Percentiles rank a stretch among this genome's conserved stretches.
These are phyloP conservation scores for Amorphotheca resinae DNA, from an alignment of 495 filamentous ascomycete species.

Conservation along the genomic window DNA sequence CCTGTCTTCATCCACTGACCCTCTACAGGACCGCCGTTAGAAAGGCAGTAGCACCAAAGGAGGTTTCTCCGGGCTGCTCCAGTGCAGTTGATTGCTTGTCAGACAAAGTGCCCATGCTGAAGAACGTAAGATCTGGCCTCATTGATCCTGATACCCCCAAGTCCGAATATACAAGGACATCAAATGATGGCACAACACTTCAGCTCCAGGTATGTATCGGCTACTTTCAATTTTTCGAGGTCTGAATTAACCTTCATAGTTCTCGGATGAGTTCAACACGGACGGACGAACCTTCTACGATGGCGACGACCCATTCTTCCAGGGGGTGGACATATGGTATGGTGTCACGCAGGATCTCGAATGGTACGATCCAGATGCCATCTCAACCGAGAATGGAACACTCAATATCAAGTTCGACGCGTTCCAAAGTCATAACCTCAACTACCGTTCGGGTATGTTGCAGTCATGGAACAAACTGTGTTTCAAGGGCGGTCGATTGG, in stretches of 20 bases:
- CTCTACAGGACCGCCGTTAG: slow-evolving; percentile 9
- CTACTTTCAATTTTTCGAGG: not conserved
- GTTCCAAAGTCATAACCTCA: slow-evolving; percentile 54
- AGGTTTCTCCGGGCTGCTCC: slow-evolving; percentile 6
- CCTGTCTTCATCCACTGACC: not conserved
- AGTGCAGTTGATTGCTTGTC: slow-evolving; percentile 46
- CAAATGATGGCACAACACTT: slow-evolving; percentile 45
- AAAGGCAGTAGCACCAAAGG: not conserved
- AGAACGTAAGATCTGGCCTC: slow-evolving; percentile 45
- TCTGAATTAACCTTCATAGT: slow-evolving; percentile 29
- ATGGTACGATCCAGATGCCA: slow-evolving; percentile 76
- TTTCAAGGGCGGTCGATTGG: slow-evolving; percentile 64
- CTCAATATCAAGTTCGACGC: slow-evolving; percentile 56
- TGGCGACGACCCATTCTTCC: slow-evolving; percentile 60
- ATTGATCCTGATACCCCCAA: slow-evolving; percentile 64
- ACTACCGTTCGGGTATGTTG: slow-evolving; percentile 71
- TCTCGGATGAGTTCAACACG: slow-evolving; percentile 69
- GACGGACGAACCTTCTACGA: slow-evolving; percentile 62
- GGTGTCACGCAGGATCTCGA: slow-evolving; percentile 66
- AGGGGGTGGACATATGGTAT: slow-evolving; percentile 68
- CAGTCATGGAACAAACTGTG: slow-evolving; percentile 75
- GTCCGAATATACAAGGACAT: slow-evolving; percentile 42
- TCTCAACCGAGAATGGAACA: slow-evolving; percentile 53
- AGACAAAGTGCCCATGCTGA: slow-evolving; percentile 41
- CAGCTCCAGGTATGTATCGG: slow-evolving; percentile 41